These are phyloP conservation scores for Truncatella angustata DNA, from an alignment of 2,329 filamentous ascomycete species.

Conservation along the genomic window DNA sequence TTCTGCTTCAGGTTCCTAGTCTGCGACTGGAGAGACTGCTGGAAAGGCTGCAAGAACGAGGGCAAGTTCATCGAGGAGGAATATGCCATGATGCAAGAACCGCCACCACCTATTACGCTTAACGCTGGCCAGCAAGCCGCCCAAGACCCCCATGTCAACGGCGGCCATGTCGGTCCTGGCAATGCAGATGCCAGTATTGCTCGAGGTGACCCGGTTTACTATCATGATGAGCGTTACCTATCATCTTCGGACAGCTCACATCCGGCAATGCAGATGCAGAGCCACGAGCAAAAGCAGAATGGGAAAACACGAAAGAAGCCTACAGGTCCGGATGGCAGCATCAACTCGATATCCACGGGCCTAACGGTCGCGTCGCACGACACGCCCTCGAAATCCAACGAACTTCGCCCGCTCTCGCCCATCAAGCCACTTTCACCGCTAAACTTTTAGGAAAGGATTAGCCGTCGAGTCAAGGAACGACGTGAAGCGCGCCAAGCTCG, in stretches of 20 bases:
- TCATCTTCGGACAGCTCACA: conserved; percentile 68
- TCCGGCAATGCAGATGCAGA: conserved; percentile 32
- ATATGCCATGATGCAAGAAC: conserved; percentile 58
- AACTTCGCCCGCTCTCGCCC: conserved; percentile 59
- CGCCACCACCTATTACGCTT: conserved; percentile 50
- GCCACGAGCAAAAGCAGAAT: conserved; percentile 28
- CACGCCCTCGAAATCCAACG: conserved; percentile 34
- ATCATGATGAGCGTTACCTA: conserved; percentile 52
- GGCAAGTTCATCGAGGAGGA: conserved; percentile 73
- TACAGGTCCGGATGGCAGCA: conserved; percentile 40
- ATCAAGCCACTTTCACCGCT: conserved; percentile 66
- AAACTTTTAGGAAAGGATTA: conserved; percentile 44
- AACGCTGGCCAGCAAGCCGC: not conserved
- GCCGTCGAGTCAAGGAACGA: not conserved
- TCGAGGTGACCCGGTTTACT: conserved; percentile 15
- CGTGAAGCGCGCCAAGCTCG: not conserved
- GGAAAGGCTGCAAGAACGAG: conserved; percentile 94
- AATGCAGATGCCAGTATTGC: conserved; percentile 25
- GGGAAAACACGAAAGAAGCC: conserved; percentile 44
- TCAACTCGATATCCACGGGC: conserved; percentile 43
- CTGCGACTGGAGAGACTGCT: conserved; percentile 93
- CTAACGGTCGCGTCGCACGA: conserved; percentile 44
- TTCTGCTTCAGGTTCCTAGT: conserved; percentile 96
- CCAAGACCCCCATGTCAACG: conserved; percentile 6
- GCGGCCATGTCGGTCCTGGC: conserved; percentile 10